Percentiles rank a stretch among this genome's conserved stretches.
phyloP scores from a whole-genome alignment of 805 yeast genomes.

The Sporopachydermia quercuum region DNA sequence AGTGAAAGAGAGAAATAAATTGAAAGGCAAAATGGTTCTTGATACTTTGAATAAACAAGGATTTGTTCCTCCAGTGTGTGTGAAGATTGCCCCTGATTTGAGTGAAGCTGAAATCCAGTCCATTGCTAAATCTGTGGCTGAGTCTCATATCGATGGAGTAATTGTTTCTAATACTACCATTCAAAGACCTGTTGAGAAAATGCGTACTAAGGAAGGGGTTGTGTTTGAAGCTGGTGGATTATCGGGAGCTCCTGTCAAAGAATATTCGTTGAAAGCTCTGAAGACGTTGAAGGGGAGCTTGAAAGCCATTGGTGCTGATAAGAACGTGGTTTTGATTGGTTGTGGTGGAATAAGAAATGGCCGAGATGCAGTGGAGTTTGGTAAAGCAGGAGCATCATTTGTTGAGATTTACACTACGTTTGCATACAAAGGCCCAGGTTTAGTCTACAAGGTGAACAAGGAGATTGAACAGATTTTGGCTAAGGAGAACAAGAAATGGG shows the following conservation, averaged over 20 bases:
- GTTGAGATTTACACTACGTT: conserved; percentile 79
- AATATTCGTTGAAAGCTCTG: conserved; percentile 58
- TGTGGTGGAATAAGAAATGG: conserved; percentile 92
- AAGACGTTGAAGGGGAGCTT: conserved; percentile 40
- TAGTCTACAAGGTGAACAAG: conserved; percentile 44
- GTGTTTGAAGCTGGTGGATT: conserved; percentile 67
- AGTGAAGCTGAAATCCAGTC: conserved; percentile 66
- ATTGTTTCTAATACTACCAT: conserved; percentile 87
- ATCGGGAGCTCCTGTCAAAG: conserved; percentile 86
- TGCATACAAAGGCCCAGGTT: conserved; percentile 87
- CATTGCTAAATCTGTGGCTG: conserved; percentile 68
- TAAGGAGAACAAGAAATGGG: conserved; percentile 75
- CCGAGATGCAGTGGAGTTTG: conserved; percentile 80
- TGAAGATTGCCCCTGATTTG: conserved; percentile 89
- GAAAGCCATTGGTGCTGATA: conserved; percentile 53
- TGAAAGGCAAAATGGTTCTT: conserved; percentile 27
- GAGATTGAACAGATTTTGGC: conserved; percentile 45
- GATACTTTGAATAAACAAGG: conserved; percentile 20
- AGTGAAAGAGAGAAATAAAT: conserved; percentile 47
- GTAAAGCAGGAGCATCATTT: conserved; percentile 86
- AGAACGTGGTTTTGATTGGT: conserved; percentile 66
- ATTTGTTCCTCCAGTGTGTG: conserved; percentile 60
- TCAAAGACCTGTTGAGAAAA: conserved; percentile 47
- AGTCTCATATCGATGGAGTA: conserved; percentile 76
- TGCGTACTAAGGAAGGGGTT: conserved; percentile 35